Percentiles rank a stretch among this genome's conserved stretches.
phyloP scores from a whole-genome alignment of 768 basidiomycete species.

The Suillus plorans region DNA sequence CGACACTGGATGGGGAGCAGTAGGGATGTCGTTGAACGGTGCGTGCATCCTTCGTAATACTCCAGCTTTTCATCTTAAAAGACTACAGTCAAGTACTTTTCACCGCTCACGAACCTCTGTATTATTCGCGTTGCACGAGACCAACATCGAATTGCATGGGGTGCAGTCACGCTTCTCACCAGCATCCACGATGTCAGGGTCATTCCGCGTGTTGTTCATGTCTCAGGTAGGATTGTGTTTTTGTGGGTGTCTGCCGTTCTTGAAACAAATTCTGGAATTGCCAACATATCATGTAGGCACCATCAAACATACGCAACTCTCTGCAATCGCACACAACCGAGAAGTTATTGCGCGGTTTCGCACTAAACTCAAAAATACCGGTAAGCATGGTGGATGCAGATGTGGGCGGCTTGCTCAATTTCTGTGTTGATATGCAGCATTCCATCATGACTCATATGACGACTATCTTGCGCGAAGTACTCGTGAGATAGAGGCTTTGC shows the following conservation, averaged over 20 bases:
- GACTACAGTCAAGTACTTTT: conserved; percentile 80
- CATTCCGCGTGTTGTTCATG: conserved; percentile 76
- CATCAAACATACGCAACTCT: conserved; percentile 80
- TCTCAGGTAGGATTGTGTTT: conserved; percentile 50
- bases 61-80: neutral
- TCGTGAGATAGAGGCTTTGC: conserved; percentile 62
- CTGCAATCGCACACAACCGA: conserved; percentile 70
- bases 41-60: conserved; percentile 18
- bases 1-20: conserved; percentile 83
- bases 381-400: conserved; percentile 33
- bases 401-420: neutral
- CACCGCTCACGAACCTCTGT: conserved; percentile 77
- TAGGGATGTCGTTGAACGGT: conserved; percentile 73
- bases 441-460: conserved; percentile 58
- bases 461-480: conserved; percentile 56
- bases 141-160: conserved; percentile 80
- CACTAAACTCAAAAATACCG: conserved; percentile 49
- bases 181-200: conserved; percentile 55
- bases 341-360: conserved; percentile 68
- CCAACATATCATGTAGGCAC: conserved; percentile 53
- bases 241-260: neutral
- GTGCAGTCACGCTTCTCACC: conserved; percentile 68
- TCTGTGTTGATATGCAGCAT: conserved; percentile 33
- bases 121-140: conserved; percentile 86
- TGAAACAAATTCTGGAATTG: neutral